phyloP scores from a whole-genome alignment of 352 stramenopile genomes.

The Phytophthora sansomeana region DNA sequence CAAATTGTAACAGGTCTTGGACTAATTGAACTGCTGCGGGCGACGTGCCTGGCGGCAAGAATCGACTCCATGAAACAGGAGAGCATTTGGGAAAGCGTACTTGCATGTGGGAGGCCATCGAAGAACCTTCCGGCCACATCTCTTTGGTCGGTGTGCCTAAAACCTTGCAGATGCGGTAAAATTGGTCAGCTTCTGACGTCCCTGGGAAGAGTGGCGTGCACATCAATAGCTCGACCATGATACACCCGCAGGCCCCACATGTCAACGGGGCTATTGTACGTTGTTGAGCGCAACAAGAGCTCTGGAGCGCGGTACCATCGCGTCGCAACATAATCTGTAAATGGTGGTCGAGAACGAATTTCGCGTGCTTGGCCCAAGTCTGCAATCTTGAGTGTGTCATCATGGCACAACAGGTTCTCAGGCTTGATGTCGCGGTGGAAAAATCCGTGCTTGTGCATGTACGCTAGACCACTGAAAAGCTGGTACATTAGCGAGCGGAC shows the following conservation, averaged over 20 bases:
- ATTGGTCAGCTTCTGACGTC: slow-evolving; percentile 95
- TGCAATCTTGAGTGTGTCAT: slow-evolving; percentile 78
- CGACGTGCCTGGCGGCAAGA: slow-evolving; percentile 76
- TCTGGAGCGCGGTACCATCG: slow-evolving; percentile 85
- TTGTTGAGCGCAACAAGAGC: slow-evolving; percentile 64
- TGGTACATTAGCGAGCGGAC: slow-evolving; percentile 84
- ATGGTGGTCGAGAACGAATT: slow-evolving; percentile 74
- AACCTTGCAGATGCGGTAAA: slow-evolving; percentile 96
- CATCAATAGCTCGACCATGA: slow-evolving; percentile 82
- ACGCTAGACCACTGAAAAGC: slow-evolving; percentile 74
- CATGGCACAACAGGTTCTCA: slow-evolving; percentile 73
- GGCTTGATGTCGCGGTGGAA: slow-evolving; percentile 88
- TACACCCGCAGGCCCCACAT: slow-evolving; percentile 87
- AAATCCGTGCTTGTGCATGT: slow-evolving; percentile 89
- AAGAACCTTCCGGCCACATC: slow-evolving; percentile 92
- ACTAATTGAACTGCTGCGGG: slow-evolving; percentile 85
- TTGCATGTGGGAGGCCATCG: slow-evolving; percentile 90
- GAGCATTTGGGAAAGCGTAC: slow-evolving; percentile 93
- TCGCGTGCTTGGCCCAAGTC: slow-evolving; percentile 79
- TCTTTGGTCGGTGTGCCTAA: slow-evolving; percentile 90
- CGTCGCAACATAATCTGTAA: slow-evolving; percentile 81
- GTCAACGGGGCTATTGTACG: slow-evolving; percentile 86
- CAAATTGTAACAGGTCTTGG: slow-evolving; percentile 91
- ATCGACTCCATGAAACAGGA: slow-evolving; percentile 65
- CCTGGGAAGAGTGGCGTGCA: slow-evolving; percentile 84